Evolutionary conservation across 2,329 filamentous ascomycete species (phyloP).

Genomic region (Botrytis paeoniae): DNA sequence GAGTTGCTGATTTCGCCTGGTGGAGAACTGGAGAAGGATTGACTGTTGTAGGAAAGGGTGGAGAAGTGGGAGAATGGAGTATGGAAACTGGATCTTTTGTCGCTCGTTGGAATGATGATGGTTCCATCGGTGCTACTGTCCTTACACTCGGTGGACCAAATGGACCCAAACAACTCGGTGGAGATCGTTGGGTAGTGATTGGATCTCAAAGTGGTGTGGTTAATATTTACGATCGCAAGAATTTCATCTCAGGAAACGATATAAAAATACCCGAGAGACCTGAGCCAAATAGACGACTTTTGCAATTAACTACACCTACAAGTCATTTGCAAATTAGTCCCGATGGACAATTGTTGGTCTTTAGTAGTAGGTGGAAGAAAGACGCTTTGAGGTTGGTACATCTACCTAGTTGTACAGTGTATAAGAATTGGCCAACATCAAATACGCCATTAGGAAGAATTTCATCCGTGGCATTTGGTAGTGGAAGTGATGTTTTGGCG

Average conservation of each 20-base stretch:
- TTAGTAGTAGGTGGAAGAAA: constrained; percentile 82
- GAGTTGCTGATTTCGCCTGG: constrained; percentile 90
- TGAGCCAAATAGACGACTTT: constrained; percentile 68
- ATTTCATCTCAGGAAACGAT: constrained; percentile 41
- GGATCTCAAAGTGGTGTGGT: constrained; percentile 85
- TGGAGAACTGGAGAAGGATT: constrained; percentile 82
- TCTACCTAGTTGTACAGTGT: constrained; percentile 87
- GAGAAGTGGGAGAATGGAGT: constrained; percentile 88
- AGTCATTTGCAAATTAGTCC: constrained; percentile 78
- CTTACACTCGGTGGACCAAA: constrained; percentile 71
- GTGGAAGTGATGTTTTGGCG: constrained; percentile 66
- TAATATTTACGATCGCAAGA: constrained; percentile 82
- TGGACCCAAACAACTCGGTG: constrained; percentile 60
- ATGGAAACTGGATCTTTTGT: constrained; percentile 66
- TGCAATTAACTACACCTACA: constrained; percentile 84
- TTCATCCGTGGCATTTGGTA: constrained; percentile 67
- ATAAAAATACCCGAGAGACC: constrained; percentile 62
- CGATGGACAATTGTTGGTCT: constrained; percentile 84
- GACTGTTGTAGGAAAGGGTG: constrained; percentile 78
- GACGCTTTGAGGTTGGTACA: constrained; percentile 87
- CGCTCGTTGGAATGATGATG: constrained; percentile 85
- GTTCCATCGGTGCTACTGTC: constrained; percentile 80
- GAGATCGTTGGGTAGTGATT: constrained; percentile 84
- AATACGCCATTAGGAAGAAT: constrained; percentile 85
- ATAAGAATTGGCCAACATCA: constrained; percentile 93